Conservation (phyloP, 495 filamentous ascomycete species). For the Paragyromitra xinjiangensis region DNA sequence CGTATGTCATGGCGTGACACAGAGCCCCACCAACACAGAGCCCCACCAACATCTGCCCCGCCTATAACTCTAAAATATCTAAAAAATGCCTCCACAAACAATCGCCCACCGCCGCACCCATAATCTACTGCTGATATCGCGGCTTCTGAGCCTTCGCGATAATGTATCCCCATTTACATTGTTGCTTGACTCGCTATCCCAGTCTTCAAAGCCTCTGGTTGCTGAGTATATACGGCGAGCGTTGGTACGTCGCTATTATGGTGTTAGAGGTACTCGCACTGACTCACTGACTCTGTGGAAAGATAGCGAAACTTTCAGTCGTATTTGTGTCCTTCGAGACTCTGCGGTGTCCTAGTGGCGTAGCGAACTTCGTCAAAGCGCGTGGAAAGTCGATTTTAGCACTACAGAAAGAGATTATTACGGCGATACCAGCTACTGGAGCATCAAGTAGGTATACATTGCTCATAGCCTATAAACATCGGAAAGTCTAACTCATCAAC, state of each 20-base stretch:
- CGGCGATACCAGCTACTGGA: conserved; percentile 60
- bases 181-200: conserved; percentile 84
- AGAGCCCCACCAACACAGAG: conserved; percentile 32
- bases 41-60: conserved; percentile 33
- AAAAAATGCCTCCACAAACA: conserved; percentile 50
- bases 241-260: conserved; percentile 9
- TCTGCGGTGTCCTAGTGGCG: conserved; percentile 65
- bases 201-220: conserved; percentile 75
- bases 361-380: conserved; percentile 72
- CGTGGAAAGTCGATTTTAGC: conserved; percentile 65
- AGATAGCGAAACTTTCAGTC: conserved; percentile 66
- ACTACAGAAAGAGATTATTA: conserved; percentile 68
- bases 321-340: conserved; percentile 84
- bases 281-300: background rate
- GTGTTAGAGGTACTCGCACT: background rate
- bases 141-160: conserved; percentile 79
- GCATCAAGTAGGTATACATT: conserved; percentile 57
- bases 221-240: conserved; percentile 78
- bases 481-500: conserved; percentile 58
- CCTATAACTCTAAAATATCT: background rate
- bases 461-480: conserved; percentile 50
- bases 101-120: conserved; percentile 80
- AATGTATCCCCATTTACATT: conserved; percentile 85
- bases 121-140: conserved; percentile 85
- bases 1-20: conserved; percentile 21